Conservation (phyloP, 371 early-diverging fungal genomes). For the Rhizomucor miehei region DNA sequence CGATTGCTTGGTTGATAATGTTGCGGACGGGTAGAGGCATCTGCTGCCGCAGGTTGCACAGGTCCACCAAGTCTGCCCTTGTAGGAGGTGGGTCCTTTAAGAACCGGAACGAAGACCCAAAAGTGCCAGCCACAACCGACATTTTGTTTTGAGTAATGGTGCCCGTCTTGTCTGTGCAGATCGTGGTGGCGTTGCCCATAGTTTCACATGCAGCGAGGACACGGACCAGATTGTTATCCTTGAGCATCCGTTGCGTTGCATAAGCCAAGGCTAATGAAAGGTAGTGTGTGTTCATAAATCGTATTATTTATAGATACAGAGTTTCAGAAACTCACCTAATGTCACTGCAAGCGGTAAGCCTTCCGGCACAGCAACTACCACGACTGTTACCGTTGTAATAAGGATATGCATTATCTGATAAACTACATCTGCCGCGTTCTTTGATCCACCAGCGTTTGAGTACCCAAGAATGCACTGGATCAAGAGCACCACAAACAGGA, state of each 20-base stretch:
- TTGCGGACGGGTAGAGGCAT: constrained; percentile 42
- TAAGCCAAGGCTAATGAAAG: constrained; percentile 77
- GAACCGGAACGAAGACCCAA: constrained; percentile 50
- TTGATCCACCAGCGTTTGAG: constrained; percentile 11
- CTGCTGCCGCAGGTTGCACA: constrained; percentile 21
- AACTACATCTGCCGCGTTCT: constrained; percentile 30
- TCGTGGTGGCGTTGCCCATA: constrained; percentile 90
- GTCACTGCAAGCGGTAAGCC: constrained; percentile 82
- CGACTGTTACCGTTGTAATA: constrained; percentile 67
- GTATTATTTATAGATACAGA: too few relatives aligned
- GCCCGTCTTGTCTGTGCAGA: constrained; percentile 92
- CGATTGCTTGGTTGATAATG: constrained; percentile 62
- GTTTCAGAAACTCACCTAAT: constrained; percentile 30
- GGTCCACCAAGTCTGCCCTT: constrained; percentile 35
- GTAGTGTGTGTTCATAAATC: too few relatives aligned
- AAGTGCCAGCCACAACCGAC: constrained; percentile 76
- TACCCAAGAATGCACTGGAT: constrained; percentile 56
- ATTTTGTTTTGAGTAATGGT: constrained; percentile 89
- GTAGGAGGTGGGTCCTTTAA: constrained; percentile 34
- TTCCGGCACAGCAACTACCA: constrained; percentile 82
- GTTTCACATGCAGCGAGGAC: constrained; percentile 90
- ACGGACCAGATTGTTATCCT: constrained; percentile 89
- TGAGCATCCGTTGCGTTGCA: constrained; percentile 83
- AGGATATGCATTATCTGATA: constrained; percentile 55
- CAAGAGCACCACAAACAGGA: constrained; percentile 61